phyloP scores from a whole-genome alignment of 139 green algal species.

The Volvox reticuliferus region DNA sequence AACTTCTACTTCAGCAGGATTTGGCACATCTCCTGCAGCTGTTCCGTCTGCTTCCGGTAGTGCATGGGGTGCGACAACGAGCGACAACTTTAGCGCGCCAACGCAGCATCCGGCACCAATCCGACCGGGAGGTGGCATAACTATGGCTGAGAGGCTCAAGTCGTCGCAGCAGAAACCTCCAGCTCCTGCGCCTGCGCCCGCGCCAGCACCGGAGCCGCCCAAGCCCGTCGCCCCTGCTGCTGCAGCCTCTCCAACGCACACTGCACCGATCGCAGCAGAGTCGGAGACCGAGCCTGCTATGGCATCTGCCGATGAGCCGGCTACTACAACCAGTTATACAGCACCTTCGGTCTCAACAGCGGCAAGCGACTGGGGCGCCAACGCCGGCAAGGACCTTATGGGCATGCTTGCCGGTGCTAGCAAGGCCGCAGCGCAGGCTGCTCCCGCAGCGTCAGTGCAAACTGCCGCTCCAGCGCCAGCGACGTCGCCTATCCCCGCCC shows the following conservation, averaged over 20 bases:
- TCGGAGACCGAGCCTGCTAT: neutral
- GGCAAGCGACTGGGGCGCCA: slow-evolving; percentile 12
- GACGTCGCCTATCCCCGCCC: neutral
- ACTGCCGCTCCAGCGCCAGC: neutral
- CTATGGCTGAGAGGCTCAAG: slow-evolving; percentile 47
- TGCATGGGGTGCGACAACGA: slow-evolving; percentile 19
- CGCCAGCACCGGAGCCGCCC: slow-evolving; percentile 30
- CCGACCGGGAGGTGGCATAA: slow-evolving; percentile 37
- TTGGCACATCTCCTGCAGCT: neutral
- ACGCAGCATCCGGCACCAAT: slow-evolving; percentile 23
- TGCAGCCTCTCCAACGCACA: neutral
- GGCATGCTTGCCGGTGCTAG: slow-evolving; percentile 10
- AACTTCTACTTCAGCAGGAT: neutral
- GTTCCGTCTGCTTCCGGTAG: slow-evolving; percentile 28
- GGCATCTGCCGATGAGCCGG: neutral
- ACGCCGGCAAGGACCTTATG: slow-evolving; percentile 43
- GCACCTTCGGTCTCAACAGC: neutral
- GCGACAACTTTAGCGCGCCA: slow-evolving; percentile 11
- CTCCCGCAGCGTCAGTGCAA: neutral
- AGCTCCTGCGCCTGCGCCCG: slow-evolving; percentile 20
- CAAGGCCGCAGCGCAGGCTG: neutral
- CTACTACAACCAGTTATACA: neutral
- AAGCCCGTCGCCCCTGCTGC: slow-evolving; percentile 26
- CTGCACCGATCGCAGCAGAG: neutral
- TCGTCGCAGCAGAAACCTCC: slow-evolving; percentile 38